Evolutionary conservation across 805 yeast genomes (phyloP), one percentile per base, ranked within the genome.

Genomic region (Clavispora fructus): DNA sequence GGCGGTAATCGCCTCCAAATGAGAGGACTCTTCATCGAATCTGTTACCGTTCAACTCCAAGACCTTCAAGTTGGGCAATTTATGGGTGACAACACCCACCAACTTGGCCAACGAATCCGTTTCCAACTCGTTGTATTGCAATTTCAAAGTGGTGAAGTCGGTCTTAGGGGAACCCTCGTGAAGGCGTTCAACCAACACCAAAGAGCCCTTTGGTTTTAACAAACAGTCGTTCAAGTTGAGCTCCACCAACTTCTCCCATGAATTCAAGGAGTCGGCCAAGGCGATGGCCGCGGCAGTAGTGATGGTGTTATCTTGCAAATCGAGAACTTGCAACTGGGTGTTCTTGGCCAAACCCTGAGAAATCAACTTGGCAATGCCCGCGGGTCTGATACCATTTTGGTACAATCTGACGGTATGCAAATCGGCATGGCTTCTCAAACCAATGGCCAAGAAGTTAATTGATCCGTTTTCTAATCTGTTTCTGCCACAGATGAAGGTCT

Each of bases 381-480:
- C 83, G 45, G 96, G 98, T 68, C 99, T 83, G 53, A 94, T 94
- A 62, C 99, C 99, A 65, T 94, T 94, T 71, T 94, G 99, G 62
- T 89, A 92, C 55, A 94, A 75, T 62, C 86, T 82, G 31, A 91
- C 80, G 48, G 75, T 80, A 64, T 86, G 80, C 61, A 91, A 74
- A 44, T 82, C 79, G 38, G 78, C 74, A 65, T 94, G 96, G 44
- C 85, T 83, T 62, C 85, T 85, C 56, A 94, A 77, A 49, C 95
- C 96, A 46, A 87, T 73, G 9, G 97, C 81, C 69, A 95, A 78
- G 53, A 86, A 85, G 57, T 82, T 82, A 65, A 89, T 80, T 6
- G 97, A 90, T 3, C 98, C 99, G 64, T 90, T 90, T 65, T 94
- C 99, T 54, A 94, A 78, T 68, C 99, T 85, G 69, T 94, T 94